Evolutionary conservation across 2,329 filamentous ascomycete species (phyloP), one percentile per base, ranked within the genome.

Genomic region (Botrytis cinerea): DNA sequence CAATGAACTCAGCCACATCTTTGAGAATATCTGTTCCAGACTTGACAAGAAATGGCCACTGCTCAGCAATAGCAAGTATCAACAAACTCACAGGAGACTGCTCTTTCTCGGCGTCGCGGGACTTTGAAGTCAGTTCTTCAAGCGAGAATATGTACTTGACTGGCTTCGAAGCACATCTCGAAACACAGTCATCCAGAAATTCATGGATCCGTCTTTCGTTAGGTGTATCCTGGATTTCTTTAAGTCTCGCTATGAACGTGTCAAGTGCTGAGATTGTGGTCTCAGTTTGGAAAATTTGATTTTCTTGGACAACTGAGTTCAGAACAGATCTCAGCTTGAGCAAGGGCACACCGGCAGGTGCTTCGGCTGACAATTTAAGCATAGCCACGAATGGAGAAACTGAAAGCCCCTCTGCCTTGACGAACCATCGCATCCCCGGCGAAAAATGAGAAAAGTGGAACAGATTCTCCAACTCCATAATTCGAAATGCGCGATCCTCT

Each of bases 401-500:
- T 35, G 80, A 80, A n/a, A 92, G 84, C 1, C 86, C 86, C 76
- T 92, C 88, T 74, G 84, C 88, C 79, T 93, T 95, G 75, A 92
- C 87, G 84, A 96, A 98, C 95, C 95, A 98, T 75, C 92, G 90
- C 90, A 97, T 96, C 9, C 91, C 91, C 0, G 93, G 90, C 4
- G 94, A 97, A 78, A 91, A 89, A 75, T 90, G 89, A 5, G 95
- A 94, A 80, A 98, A 93, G 45, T 90, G 87, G 28, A 97, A 88
- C 28, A 97, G 85, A 80, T 95, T 93, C 80, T 94, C 91, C 43
- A 98, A 84, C 82, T 97, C 93, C 78, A 95, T 88, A 16, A 92
- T 81, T 35, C 89, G 85, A 64, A 95, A 84, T 1, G 86, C 86
- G 68, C 85, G 82, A 64, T 88, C 85, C 60, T 87, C 85, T 4